A percentile compares a stretch with the other conserved stretches of the same genome.
Evolutionary conservation across 1,284 basidiomycete genomes (phyloP).

Genomic region (Apiotrichum akiyoshidainum): DNA sequence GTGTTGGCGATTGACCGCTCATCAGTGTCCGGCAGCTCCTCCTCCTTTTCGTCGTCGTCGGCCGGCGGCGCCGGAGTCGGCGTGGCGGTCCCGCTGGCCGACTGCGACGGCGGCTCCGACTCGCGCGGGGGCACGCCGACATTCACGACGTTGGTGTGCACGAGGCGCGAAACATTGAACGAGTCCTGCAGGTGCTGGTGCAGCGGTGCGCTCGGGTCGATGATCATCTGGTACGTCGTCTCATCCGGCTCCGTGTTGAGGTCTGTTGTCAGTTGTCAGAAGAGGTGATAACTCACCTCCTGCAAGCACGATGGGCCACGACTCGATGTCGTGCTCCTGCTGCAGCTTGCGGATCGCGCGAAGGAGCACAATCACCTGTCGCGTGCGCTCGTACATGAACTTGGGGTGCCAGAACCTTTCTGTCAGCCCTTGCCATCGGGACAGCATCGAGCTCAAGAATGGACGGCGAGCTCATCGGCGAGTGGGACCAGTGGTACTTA

Average conservation of each 20-base stretch:
- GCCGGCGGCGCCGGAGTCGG: slow-evolving; percentile 36
- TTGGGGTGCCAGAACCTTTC: slow-evolving; percentile 83
- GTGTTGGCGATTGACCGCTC: slow-evolving; percentile 67
- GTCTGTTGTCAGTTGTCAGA: slow-evolving; percentile 56
- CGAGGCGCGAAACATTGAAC: slow-evolving; percentile 67
- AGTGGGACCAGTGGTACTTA: slow-evolving; percentile 22
- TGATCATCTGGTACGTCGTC: slow-evolving; percentile 75
- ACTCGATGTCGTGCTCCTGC: slow-evolving; percentile 51
- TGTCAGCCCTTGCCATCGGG: neutral
- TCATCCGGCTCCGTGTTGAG: slow-evolving; percentile 90
- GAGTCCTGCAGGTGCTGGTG: slow-evolving; percentile 57
- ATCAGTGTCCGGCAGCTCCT: slow-evolving; percentile 63
- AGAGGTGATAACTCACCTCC: slow-evolving; percentile 61
- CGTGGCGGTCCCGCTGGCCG: slow-evolving; percentile 14
- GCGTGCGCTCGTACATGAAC: slow-evolving; percentile 83
- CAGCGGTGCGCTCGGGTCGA: slow-evolving; percentile 58
- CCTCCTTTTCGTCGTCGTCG: slow-evolving; percentile 54
- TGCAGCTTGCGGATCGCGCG: slow-evolving; percentile 65
- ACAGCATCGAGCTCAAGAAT: too few relatives aligned
- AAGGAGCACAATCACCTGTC: slow-evolving; percentile 60
- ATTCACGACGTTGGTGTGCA: slow-evolving; percentile 74
- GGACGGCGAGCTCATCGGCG: too few relatives aligned
- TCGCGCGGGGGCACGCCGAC: slow-evolving; percentile 33
- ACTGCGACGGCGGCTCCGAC: slow-evolving; percentile 6
- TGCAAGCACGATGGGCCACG: slow-evolving; percentile 76